Conservation (phyloP, 1,139 yeast species). For the Blastobotrys niveus region DNA sequence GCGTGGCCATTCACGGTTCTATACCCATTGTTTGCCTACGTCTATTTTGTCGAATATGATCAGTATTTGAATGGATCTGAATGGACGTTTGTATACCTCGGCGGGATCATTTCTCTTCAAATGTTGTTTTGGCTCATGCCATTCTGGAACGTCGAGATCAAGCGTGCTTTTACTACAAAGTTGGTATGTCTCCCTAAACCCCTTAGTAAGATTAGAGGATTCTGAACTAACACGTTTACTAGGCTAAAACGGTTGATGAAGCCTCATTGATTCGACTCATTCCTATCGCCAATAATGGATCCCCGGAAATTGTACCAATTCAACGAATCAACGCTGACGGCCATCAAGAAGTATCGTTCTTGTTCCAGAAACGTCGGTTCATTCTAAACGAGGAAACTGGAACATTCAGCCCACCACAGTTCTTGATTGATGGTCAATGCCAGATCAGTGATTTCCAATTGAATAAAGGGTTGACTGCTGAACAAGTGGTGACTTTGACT, state of each 20-base stretch:
- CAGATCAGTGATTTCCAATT: slow-evolving; percentile 54
- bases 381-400: slow-evolving; percentile 52
- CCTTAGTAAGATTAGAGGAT: slow-evolving; percentile 24
- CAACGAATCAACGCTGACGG: slow-evolving; percentile 53
- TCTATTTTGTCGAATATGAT: slow-evolving; percentile 69
- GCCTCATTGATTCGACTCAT: slow-evolving; percentile 70
- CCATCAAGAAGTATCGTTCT: slow-evolving; percentile 61
- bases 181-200: too few relatives aligned
- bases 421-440: slow-evolving; percentile 60
- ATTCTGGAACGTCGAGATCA: slow-evolving; percentile 81
- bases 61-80: slow-evolving; percentile 71
- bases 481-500: slow-evolving; percentile 44
- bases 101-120: slow-evolving; percentile 67
- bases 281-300: slow-evolving; percentile 82
- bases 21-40: slow-evolving; percentile 68
- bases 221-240: too few relatives aligned
- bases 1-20: slow-evolving; percentile 77
- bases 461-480: slow-evolving; percentile 50
- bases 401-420: slow-evolving; percentile 75
- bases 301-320: slow-evolving; percentile 71
- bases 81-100: slow-evolving; percentile 79
- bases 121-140: slow-evolving; percentile 82
- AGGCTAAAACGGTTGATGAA: slow-evolving; percentile 45
- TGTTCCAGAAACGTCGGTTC: slow-evolving; percentile 90
- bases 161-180: slow-evolving; percentile 70